Base-by-base conservation (phyloP, 2,329 filamentous ascomycete species). In the Aspergillus proliferans region DNA sequence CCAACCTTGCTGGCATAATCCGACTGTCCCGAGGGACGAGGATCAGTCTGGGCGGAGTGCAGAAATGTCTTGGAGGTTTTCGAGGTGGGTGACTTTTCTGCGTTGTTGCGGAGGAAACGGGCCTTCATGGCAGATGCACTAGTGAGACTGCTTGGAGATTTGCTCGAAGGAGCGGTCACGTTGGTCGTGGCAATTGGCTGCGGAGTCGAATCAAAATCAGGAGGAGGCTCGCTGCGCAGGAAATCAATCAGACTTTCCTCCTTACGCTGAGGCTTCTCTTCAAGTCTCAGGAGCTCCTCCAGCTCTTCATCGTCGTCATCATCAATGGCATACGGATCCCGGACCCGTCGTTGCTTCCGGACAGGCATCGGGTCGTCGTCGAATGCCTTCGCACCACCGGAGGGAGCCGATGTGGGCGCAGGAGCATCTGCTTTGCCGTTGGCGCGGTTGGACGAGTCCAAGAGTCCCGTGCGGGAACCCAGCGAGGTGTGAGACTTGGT, bases 281-380 rank as follows among this genome's bases (percentile, higher is more conserved):
- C 45, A 44, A 56, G 52, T 30, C 76, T 67, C 18, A 78, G 65
- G 26, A 81, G 75, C 1, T 83, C 77, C 12, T 81, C 78, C 7
- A 84, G 76, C 4, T 84, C 84, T 47, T 86, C 82, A 48, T 88
- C 85, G 58, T 84, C 87, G 47, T 74, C 73, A 26, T 83, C 75
- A 19, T 96, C 91, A 54, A 97, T 88, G n/a, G 90, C 88, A 57
- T 97, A 97, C 0, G 92, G 93, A 61, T 98, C 93, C 49, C 82
- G 87, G 46, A 90, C 82, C 24, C 88, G 83, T 42, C 85, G 81
- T 41, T 85, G 87, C 62, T 87, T 95, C 47, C 87, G 82, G 58
- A 82, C 80, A 4, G 88, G 85, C 64, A 83, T 78, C 67, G 76
- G 53, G 38, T 58, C 58, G 18, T 12, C 26, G 15, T 63, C 59